Conservation (phyloP, 768 basidiomycete species). For the Amanita brunnescens region DNA sequence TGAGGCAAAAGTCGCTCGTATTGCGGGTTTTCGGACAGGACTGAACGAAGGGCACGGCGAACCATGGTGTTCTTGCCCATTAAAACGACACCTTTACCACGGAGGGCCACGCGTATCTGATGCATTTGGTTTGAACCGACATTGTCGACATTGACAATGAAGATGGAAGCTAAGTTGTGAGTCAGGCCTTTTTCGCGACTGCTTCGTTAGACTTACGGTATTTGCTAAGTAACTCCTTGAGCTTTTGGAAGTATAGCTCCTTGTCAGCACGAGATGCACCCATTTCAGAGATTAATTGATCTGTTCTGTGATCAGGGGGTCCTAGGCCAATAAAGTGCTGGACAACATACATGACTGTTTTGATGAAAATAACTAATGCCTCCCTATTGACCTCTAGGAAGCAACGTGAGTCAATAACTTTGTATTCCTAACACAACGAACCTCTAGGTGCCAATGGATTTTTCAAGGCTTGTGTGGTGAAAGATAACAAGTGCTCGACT, state of each 20-base stretch:
- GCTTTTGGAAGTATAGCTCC: constrained; percentile 84
- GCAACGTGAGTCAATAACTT: background rate
- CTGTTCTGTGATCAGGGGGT: constrained; percentile 9
- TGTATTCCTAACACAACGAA: constrained; percentile 21
- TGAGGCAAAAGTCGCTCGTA: constrained; percentile 95
- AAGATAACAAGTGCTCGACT: constrained; percentile 17
- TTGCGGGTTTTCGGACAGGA: constrained; percentile 85
- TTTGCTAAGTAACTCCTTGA: constrained; percentile 85
- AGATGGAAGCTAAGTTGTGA: constrained; percentile 78
- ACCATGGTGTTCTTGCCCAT: constrained; percentile 99
- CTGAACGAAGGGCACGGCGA: constrained; percentile 89
- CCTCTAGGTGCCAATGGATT: constrained; percentile 86
- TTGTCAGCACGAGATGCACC: constrained; percentile 89
- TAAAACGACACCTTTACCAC: constrained; percentile 91
- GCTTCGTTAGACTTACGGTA: constrained; percentile 57
- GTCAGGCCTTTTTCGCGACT: constrained; percentile 3
- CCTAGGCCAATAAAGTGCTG: background rate
- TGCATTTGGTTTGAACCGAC: constrained; percentile 99
- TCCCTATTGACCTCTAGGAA: constrained; percentile 85
- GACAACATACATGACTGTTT: constrained; percentile 13
- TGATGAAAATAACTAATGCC: constrained; percentile 46
- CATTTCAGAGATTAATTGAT: constrained; percentile 52
- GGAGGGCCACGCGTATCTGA: constrained; percentile 91
- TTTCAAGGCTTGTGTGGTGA: constrained; percentile 70
- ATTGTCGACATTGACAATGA: constrained; percentile 99